Evolutionary conservation across 805 yeast species (phyloP), one percentile per base, ranked within the genome.

Genomic region (Barnettozyma wickerhamii): DNA sequence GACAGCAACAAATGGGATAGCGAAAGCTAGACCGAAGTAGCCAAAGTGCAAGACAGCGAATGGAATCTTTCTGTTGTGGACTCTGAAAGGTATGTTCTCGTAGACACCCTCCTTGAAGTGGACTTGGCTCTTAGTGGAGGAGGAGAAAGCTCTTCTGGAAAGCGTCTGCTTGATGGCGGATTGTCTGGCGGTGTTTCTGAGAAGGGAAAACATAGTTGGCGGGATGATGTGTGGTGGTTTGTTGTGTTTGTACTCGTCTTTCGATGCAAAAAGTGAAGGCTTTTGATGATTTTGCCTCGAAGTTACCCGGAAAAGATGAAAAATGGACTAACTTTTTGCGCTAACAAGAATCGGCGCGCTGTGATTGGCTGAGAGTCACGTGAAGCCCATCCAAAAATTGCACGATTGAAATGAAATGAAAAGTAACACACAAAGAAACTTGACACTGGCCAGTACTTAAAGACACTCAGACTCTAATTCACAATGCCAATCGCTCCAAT

Each of bases 71-170:
- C 95, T 89, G 78, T 81, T 74, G 77, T 88, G 89, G 49, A 91
- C 95, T 75, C 79, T 79, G 80, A 91, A 93, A 52, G 99, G 99
- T 50, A 91, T 62, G 78, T 93, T 91, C 59, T 84, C 72, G 81
- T 93, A 93, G 35, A 82, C 81, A 60, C 97, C 97, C 59, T 77
- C 84, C 56, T 79, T 79, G 61, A 75, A 80, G 68, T 77, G 84
- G 49, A 56, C 69, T 40, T 60, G 62, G 37, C 43, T 44, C 38
- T 43, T 64, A 54, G 70, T 62, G 43, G 83, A 59, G 52, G 88
- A 67, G 52, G 88, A 67, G 63, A 81, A 81, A 30, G 68, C 58
- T 65, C 84, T 69, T 52, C 58, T 61, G 35, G 64, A 35, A 14
- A 40, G 50, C n/a, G 45, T 30, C 46, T 46, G 49, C 45, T 45